Conservation (phyloP, 169 alveolate species). For the Cyclospora cayetanensis region DNA sequence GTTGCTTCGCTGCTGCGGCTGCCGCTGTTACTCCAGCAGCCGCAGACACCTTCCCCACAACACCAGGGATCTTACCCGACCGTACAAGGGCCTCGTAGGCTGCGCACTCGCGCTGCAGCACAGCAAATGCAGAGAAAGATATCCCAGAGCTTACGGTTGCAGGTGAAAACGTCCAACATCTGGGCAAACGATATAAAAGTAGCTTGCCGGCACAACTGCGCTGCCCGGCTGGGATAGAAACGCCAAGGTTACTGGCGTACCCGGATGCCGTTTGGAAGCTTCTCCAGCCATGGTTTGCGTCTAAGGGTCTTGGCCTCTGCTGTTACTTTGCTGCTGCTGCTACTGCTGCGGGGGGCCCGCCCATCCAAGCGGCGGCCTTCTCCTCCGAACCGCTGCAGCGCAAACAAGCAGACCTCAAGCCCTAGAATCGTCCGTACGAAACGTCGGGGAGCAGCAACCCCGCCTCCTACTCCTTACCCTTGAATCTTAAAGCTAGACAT, state of each 20-base stretch:
- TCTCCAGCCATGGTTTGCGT: neutral
- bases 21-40: neutral
- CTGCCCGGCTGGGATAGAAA: neutral
- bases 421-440: too few species aligned
- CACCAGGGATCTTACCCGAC: neutral
- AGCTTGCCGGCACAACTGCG: neutral
- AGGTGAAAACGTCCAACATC: neutral
- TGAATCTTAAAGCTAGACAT: neutral
- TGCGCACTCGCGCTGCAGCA: neutral
- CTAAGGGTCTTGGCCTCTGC: neutral
- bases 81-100: neutral
- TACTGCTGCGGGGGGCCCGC: too few species aligned
- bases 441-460: neutral
- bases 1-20: neutral
- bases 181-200: neutral
- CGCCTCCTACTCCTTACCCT: neutral
- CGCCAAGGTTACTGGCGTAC: neutral
- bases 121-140: neutral
- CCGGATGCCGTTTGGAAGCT: neutral
- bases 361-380: too few species aligned
- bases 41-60: neutral
- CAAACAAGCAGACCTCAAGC: too few species aligned
- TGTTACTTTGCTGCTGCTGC: neutral
- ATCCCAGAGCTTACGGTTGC: neutral
- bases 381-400: too few species aligned